Conservation (phyloP, 768 basidiomycete genomes). For the Epithele typhae region DNA sequence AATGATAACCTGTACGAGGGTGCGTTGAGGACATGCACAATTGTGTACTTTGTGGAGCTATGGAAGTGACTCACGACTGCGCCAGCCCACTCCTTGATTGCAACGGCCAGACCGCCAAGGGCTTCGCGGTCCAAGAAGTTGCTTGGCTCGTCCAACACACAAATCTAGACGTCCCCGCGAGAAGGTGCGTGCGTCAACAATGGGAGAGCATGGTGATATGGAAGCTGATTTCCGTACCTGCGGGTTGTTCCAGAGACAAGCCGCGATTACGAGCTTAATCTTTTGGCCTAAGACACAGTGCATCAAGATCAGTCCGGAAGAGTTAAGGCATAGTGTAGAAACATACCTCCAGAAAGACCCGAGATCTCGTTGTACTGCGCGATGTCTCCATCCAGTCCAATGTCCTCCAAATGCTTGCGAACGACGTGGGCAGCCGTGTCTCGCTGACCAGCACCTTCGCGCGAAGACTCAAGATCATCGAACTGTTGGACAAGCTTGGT, state of each 20-base stretch:
- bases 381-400: conserved; percentile 95
- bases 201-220: background rate
- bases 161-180: conserved; percentile 39
- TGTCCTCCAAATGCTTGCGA: conserved; percentile 90
- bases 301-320: background rate
- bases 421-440: conserved; percentile 81
- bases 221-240: conserved; percentile 71
- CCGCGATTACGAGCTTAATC: conserved; percentile 93
- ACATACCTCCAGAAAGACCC: conserved; percentile 84
- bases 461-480: conserved; percentile 92
- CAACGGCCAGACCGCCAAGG: conserved; percentile 89
- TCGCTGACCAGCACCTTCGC: conserved; percentile 90
- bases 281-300: conserved; percentile 65
- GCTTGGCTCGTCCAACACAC: conserved; percentile 85
- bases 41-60: conserved; percentile 10
- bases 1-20: conserved; percentile 71
- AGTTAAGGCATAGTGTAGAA: background rate
- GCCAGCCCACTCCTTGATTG: conserved; percentile 93
- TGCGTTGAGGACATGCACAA: conserved; percentile 16
- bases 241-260: conserved; percentile 94
- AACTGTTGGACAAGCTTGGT: conserved; percentile 89
- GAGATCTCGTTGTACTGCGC: conserved; percentile 97
- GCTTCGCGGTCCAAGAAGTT: conserved; percentile 98
- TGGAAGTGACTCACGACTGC: conserved; percentile 57
- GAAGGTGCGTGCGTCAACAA: background rate